Evolutionary conservation across 305 asterid genomes (phyloP).

Genomic region (Solanum chacoense): DNA sequence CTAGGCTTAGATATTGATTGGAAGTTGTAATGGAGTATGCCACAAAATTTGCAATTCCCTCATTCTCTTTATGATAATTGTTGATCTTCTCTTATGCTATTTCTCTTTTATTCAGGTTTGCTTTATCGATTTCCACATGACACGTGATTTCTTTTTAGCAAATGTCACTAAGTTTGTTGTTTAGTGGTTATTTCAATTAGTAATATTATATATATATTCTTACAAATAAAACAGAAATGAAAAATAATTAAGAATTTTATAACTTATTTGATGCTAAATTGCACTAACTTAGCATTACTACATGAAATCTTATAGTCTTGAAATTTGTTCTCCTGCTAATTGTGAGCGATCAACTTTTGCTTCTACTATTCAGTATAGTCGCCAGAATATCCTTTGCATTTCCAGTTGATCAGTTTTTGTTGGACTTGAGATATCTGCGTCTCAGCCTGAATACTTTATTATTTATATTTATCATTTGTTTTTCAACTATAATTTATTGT

Average conservation of each 20-base stretch:
- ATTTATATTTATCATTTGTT: too few relatives aligned
- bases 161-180: not conserved
- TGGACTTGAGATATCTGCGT: rapidly evolving
- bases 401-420: not conserved
- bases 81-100: not conserved
- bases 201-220: not conserved
- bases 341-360: not conserved
- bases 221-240: not conserved
- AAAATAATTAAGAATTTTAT: not conserved
- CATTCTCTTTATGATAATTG: not conserved
- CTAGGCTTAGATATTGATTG: not conserved
- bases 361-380: not conserved
- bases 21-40: not conserved
- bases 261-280: not conserved
- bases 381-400: not conserved
- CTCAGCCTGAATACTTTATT: not conserved
- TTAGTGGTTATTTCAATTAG: not conserved
- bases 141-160: not conserved
- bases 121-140: not conserved
- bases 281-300: not conserved
- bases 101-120: not conserved
- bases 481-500: too few relatives aligned
- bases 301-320: not conserved
- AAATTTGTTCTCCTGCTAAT: not conserved
- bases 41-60: not conserved